Evolutionary conservation across 805 yeast genomes (phyloP), one percentile per base, ranked within the genome.

Genomic region (Saccharomycopsis sp.): DNA sequence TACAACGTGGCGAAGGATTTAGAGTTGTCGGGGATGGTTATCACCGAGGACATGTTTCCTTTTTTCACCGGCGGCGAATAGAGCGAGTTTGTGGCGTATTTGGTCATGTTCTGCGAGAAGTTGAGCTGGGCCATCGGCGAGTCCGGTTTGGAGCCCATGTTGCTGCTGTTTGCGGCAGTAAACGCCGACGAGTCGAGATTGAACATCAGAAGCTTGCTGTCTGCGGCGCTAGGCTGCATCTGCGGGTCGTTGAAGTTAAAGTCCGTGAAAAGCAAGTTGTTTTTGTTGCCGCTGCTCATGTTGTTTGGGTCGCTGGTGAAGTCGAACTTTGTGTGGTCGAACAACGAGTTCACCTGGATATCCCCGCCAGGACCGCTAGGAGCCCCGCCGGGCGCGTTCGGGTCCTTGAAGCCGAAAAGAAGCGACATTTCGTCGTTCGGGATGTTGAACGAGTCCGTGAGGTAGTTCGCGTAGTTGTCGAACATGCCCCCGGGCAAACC

Each of bases 11-110:
- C 63, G 47, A 60, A 60, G 8, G 63, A 60, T 7, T 44, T 54
- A 20, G 57, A 48, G 34, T 60, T 60, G 50, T 60, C 63, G 2
- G 63, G 63, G 48, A 60, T 60, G 7, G 63, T 60, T 16, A 60
- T 51, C 40, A 60, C 46, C 46, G 57, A 52, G 3, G 63, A 58
- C 57, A 60, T 24, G 37, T 53, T 57, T 20, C 61, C 63, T 51
- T 60, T 58, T 37, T 60, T 60, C 24, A 58, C 61, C 2, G 63
- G 63, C 15, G 40, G 59, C 44, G 53, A 46, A 47, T 34, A 60
- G 15, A 60, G 47, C 3, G 58, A 53, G 34, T 60, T 60, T 12
- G 59, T 52, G 47, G 61, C 55, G 21, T 60, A 60, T 50, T 44
- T 44, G 21, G 18, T 44, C 48, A 44, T 44, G 16, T 44, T 44